Evolutionary conservation across 768 basidiomycete genomes (phyloP), one percentile per base, ranked within the genome.

Genomic region (Candolleomyces eurysporus): DNA sequence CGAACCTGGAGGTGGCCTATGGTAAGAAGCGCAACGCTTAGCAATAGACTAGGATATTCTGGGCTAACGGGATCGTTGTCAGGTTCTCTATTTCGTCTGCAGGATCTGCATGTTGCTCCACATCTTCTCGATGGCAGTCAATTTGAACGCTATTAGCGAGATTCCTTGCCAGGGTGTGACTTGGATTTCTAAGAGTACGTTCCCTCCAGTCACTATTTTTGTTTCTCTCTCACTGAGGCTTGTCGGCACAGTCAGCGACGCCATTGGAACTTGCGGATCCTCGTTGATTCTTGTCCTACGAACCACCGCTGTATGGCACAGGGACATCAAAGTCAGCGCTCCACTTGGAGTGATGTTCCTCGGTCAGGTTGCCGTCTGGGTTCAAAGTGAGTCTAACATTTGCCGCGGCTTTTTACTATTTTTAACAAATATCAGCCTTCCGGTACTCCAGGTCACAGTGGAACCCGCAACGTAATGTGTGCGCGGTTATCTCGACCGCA

Each of bases 71-170:
- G 22, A 61, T 21, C 36, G 17, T 49, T 52, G 9, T 8, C 50
- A 76, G 75, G 22, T 70, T 13, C 65, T 76, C 49, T 76, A 76
- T 57, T 69, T 71, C 54, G 61, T 70, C 5, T 70, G 69, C 17
- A 70, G 75, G n/a, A 69, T 74, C 51, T 67, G 69, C 54, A 72
- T 76, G 73, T 52, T 76, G 9, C 42, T 73, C 31, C 73, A 76
- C 54, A 72, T 76, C 32, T 72, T 73, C 32, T 66, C 75, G 6
- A 45, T 74, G 10, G 71, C 71, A 17, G 73, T 74, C 39, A 76
- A 73, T 36, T 61, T 72, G 31, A 76, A 76, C 58, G 72, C 75
- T 13, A 67, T 76, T 48, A 64, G 61, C 48, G 67, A 73, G 51
- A 73, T 76, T 17, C 71, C 72, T 36, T 76, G 75, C 57, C 72